phyloP scores from a whole-genome alignment of 1,284 basidiomycete species.

The Boletus semigastroideus region DNA sequence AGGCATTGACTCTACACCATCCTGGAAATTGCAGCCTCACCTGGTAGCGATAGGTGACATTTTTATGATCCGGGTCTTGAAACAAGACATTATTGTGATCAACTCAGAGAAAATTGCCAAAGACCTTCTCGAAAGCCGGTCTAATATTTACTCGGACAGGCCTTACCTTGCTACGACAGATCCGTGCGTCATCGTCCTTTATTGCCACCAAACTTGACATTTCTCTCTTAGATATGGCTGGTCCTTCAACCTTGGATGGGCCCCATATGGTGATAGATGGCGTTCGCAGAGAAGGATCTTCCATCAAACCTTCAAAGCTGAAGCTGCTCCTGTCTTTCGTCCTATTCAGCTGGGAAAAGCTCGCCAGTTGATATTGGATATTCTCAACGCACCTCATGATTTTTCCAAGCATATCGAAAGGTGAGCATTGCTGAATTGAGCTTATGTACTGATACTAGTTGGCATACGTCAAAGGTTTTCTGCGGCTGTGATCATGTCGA shows the following conservation, averaged over 20 bases:
- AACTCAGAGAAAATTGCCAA: constrained; percentile 23
- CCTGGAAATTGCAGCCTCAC: neutral
- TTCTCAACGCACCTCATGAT: constrained; percentile 17
- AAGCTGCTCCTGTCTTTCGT: constrained; percentile 17
- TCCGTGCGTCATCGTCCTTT: constrained; percentile 12
- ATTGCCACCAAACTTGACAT: neutral
- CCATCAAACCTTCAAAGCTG: constrained; percentile 28
- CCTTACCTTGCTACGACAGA: constrained; percentile 26
- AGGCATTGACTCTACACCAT: neutral
- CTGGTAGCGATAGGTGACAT: constrained; percentile 17
- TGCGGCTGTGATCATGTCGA: constrained; percentile 23
- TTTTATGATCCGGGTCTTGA: constrained; percentile 21
- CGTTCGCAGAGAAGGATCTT: constrained; percentile 26
- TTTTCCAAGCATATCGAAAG: constrained; percentile 20
- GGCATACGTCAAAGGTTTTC: constrained; percentile 14
- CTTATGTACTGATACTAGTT: neutral
- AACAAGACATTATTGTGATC: constrained; percentile 26
- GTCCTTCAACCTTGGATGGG: constrained; percentile 22
- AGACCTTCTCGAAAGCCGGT: constrained; percentile 27
- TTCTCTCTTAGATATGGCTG: constrained; percentile 24
- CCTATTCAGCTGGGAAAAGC: constrained; percentile 25
- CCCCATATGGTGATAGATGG: constrained; percentile 23
- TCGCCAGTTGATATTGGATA: constrained; percentile 16
- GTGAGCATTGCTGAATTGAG: neutral
- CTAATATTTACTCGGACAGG: constrained; percentile 28